Evolutionary conservation across 169 alveolate species (phyloP).

Genomic region (Plasmodium vinckei): DNA sequence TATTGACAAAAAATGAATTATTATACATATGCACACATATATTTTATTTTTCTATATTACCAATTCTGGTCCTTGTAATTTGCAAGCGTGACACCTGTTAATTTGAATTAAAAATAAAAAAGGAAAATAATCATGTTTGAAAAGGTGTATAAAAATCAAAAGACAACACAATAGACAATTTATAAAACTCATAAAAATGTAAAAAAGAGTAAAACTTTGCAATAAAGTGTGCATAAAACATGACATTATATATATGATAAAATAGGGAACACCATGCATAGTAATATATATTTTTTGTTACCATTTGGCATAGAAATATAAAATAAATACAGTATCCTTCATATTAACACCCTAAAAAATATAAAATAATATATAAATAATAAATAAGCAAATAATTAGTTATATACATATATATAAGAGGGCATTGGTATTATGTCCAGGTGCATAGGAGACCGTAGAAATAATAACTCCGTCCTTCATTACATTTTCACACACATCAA

Average conservation of each 20-base stretch:
- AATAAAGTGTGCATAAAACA: not conserved
- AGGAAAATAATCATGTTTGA: constrained; percentile 8
- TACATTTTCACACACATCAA: too few species aligned
- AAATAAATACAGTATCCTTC: constrained; percentile 29
- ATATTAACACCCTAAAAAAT: constrained; percentile 17
- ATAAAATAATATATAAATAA: constrained; percentile 2
- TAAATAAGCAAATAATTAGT: not conserved
- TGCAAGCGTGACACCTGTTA: constrained; percentile 73
- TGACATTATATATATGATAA: too few species aligned
- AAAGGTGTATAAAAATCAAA: not conserved
- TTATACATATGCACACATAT: constrained; percentile 23
- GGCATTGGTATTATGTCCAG: not conserved
- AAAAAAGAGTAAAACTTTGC: not conserved
- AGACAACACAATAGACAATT: not conserved
- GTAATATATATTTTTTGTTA: not conserved
- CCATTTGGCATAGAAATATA: constrained; percentile 73
- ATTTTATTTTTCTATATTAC: constrained; percentile 21
- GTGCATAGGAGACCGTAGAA: too few species aligned
- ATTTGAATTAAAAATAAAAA: not conserved
- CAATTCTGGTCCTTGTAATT: constrained; percentile 50
- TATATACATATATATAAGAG: not conserved
- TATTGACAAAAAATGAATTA: not conserved
- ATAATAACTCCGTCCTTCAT: too few species aligned
- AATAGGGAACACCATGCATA: not conserved
- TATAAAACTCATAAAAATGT: too few species aligned